Evolutionary conservation across 352 stramenopile genomes (phyloP).

Genomic region (Phytophthora foliorum): DNA sequence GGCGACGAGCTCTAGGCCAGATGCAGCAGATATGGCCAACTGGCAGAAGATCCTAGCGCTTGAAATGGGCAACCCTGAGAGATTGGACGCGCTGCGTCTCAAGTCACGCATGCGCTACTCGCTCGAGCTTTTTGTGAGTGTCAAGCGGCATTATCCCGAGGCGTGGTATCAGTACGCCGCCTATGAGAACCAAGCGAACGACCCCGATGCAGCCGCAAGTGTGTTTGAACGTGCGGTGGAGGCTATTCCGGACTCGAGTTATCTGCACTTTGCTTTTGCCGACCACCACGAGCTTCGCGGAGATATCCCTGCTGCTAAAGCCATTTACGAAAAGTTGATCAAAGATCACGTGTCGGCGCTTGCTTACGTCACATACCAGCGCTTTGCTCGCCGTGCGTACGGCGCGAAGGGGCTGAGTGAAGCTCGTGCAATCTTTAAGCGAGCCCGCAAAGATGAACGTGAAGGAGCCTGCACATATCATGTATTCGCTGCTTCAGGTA

Average conservation of each 20-base stretch:
- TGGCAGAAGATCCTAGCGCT: conserved; percentile 88
- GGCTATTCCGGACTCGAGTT: conserved; percentile 84
- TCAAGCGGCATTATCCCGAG: conserved; percentile 82
- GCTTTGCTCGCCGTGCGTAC: conserved; percentile 82
- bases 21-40: conserved; percentile 65
- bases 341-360: conserved; percentile 80
- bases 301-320: conserved; percentile 69
- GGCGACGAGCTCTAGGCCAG: conserved; percentile 37
- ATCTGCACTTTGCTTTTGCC: conserved; percentile 81
- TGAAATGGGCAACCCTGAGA: conserved; percentile 83
- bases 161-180: conserved; percentile 89
- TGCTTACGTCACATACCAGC: conserved; percentile 88
- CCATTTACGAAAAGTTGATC: conserved; percentile 85
- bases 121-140: conserved; percentile 84
- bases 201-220: conserved; percentile 67
- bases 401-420: conserved; percentile 80
- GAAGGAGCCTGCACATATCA: conserved; percentile 87
- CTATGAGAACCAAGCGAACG: conserved; percentile 83
- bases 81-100: conserved; percentile 78
- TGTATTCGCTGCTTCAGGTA: conserved; percentile 86
- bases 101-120: conserved; percentile 87
- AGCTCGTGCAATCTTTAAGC: conserved; percentile 85
- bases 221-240: conserved; percentile 83
- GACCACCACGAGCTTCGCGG: conserved; percentile 86
- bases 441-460: conserved; percentile 83